Conservation (phyloP, 208 protist species). For the Angomonas ambiguus region DNA sequence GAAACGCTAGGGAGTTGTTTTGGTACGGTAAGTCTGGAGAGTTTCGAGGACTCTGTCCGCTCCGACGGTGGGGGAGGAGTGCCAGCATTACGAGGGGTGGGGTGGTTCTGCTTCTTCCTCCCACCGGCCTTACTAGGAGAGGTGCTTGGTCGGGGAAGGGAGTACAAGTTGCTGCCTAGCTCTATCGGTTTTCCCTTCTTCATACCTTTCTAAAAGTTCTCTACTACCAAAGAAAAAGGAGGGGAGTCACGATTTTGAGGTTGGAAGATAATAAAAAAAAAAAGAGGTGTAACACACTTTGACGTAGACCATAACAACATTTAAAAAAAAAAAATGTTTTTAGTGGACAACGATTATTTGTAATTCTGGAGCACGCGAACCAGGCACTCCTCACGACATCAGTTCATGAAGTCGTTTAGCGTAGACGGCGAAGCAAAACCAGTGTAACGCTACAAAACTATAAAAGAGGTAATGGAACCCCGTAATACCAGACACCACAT, state of each 20-base stretch:
- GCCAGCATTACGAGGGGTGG: neutral
- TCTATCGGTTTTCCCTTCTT: neutral
- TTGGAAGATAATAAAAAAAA: constrained; percentile 4
- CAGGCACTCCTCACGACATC: too few relatives aligned
- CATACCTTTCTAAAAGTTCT: neutral
- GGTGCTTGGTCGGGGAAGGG: neutral
- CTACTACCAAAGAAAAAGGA: too few relatives aligned
- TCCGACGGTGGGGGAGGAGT: neutral
- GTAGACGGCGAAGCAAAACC: neutral
- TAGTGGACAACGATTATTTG: too few relatives aligned
- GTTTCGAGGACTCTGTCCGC: neutral
- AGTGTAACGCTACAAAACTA: neutral
- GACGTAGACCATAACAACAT: too few relatives aligned
- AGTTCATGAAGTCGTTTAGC: neutral
- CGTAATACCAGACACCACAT: constrained; percentile 15
- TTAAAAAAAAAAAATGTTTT: too few relatives aligned
- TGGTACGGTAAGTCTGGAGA: neutral
- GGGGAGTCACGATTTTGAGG: neutral
- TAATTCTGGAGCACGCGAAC: too few relatives aligned
- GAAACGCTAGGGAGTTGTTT: neutral
- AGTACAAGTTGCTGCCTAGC: constrained; percentile 1
- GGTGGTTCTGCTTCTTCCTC: neutral
- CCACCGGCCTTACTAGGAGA: neutral
- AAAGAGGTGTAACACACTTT: neutral
- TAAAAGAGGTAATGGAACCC: neutral